phyloP scores from a whole-genome alignment of 23 red algal species.

The Gracilaria domingensis region DNA sequence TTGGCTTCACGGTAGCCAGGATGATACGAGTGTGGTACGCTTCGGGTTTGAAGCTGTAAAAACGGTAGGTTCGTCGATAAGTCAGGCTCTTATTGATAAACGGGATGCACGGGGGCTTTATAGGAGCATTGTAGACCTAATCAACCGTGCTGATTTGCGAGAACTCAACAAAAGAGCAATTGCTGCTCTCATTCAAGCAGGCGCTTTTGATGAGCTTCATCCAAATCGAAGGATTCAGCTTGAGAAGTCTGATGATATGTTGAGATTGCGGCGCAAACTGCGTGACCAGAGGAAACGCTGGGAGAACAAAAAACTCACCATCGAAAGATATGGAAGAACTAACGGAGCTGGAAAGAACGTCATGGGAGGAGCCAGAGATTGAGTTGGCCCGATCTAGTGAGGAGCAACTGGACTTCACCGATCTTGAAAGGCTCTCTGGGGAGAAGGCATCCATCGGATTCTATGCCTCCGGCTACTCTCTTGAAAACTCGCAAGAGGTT shows the following conservation, averaged over 20 bases:
- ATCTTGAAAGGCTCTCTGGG: slow-evolving; percentile 43
- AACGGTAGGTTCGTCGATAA: slow-evolving; percentile 75
- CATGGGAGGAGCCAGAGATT: slow-evolving; percentile 72
- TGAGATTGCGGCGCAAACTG: slow-evolving; percentile 58
- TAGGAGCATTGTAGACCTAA: slow-evolving; percentile 69
- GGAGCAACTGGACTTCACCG: slow-evolving; percentile 52
- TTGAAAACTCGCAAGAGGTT: slow-evolving; percentile 40
- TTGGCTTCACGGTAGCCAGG: slow-evolving; percentile 44
- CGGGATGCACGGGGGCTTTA: slow-evolving; percentile 72
- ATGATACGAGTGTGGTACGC: slow-evolving; percentile 25
- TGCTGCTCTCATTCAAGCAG: slow-evolving; percentile 76
- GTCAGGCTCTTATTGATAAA: slow-evolving; percentile 72
- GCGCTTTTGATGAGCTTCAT: slow-evolving; percentile 89
- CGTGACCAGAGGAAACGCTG: slow-evolving; percentile 55
- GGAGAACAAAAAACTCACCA: slow-evolving; percentile 33
- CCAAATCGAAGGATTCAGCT: slow-evolving; percentile 82
- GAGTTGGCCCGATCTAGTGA: slow-evolving; percentile 8
- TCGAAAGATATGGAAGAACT: slow-evolving; percentile 42
- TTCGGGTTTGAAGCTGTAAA: slow-evolving; percentile 94
- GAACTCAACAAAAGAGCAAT: slow-evolving; percentile 87
- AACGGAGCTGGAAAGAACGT: slow-evolving; percentile 25
- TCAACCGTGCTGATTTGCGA: slow-evolving; percentile 69
- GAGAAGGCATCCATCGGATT: slow-evolving; percentile 78
- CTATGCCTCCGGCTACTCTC: slow-evolving; percentile 77
- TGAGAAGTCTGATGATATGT: slow-evolving; percentile 52